These are phyloP conservation scores for Lipomyces spencermartinsiae DNA, from an alignment of 805 yeast genomes.

Conservation along the genomic window DNA sequence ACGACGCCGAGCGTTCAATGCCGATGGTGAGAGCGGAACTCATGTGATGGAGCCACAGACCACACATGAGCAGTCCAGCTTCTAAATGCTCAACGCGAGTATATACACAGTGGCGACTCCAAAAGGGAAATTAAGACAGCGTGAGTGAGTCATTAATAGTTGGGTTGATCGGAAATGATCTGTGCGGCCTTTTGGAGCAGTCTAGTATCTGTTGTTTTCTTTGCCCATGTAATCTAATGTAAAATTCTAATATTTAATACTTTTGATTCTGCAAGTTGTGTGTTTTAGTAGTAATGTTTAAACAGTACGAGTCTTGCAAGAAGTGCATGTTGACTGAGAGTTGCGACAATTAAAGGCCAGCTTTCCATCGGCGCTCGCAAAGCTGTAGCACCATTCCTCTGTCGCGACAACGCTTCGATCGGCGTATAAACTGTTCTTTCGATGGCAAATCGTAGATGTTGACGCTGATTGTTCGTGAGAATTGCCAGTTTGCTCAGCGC, in stretches of 20 bases:
- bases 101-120: neutral
- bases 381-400: too few species aligned
- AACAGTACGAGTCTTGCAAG: neutral
- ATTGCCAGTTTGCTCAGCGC: too few species aligned
- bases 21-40: constrained; percentile 30
- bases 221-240: neutral
- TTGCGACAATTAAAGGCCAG: too few species aligned
- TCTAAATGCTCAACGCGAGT: neutral
- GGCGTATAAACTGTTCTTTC: too few species aligned
- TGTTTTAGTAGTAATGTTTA: neutral
- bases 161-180: neutral
- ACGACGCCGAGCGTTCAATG: constrained; percentile 26
- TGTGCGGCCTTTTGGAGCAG: neutral
- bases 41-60: constrained; percentile 19
- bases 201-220: neutral
- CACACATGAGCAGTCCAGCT: constrained; percentile 4
- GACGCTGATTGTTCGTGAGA: too few species aligned
- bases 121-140: too few species aligned
- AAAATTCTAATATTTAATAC: neutral
- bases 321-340: too few species aligned
- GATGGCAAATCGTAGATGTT: too few species aligned
- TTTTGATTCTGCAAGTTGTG: neutral
- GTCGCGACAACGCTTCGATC: too few species aligned
- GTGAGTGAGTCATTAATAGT: neutral
- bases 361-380: too few species aligned